These are phyloP conservation scores for Diplogelasinospora grovesii DNA, from an alignment of 495 filamentous ascomycete genomes.

Conservation along the genomic window DNA sequence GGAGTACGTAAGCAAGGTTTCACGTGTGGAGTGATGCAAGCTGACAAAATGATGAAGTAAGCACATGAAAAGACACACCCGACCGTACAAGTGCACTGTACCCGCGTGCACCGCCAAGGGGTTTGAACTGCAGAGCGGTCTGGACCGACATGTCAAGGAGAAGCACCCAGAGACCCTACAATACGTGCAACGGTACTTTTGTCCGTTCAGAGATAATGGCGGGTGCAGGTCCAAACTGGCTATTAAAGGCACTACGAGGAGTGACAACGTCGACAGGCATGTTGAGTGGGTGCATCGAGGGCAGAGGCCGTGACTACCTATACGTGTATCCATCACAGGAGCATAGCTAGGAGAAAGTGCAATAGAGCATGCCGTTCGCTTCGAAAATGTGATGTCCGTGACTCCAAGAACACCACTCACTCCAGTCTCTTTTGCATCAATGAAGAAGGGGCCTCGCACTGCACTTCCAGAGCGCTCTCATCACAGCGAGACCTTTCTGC, in stretches of 20 bases:
- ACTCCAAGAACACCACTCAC: too few relatives aligned
- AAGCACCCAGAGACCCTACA: conserved; percentile 6
- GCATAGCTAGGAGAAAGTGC: too few relatives aligned
- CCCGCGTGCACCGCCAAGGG: conserved; percentile 1
- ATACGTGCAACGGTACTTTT: conserved; percentile 7
- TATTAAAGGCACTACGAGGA: conserved; percentile 4
- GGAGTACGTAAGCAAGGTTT: background rate
- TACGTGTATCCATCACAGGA: too few relatives aligned
- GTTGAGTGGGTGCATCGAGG: conserved; percentile 3
- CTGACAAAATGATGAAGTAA: conserved; percentile 2
- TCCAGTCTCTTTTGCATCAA: too few relatives aligned
- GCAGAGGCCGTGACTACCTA: conserved; percentile 3
- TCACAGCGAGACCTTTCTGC: too few relatives aligned
- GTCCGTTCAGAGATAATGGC: conserved; percentile 6
- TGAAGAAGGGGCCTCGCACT: too few relatives aligned
- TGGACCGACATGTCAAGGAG: conserved; percentile 2
- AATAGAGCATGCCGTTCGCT: too few relatives aligned
- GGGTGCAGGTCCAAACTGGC: conserved; percentile 6
- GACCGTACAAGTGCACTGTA: conserved; percentile 7
- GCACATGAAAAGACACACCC: conserved; percentile 7
- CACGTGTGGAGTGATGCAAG: background rate
- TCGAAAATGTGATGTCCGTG: too few relatives aligned
- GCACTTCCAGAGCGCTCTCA: too few relatives aligned
- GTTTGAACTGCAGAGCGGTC: conserved; percentile 8
- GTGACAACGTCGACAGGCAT: conserved; percentile 5